Percentiles rank a stretch among this genome's conserved stretches.
Conservation (phyloP, 2,329 filamentous ascomycete genomes). For the Tolypocladium nubicola region DNA sequence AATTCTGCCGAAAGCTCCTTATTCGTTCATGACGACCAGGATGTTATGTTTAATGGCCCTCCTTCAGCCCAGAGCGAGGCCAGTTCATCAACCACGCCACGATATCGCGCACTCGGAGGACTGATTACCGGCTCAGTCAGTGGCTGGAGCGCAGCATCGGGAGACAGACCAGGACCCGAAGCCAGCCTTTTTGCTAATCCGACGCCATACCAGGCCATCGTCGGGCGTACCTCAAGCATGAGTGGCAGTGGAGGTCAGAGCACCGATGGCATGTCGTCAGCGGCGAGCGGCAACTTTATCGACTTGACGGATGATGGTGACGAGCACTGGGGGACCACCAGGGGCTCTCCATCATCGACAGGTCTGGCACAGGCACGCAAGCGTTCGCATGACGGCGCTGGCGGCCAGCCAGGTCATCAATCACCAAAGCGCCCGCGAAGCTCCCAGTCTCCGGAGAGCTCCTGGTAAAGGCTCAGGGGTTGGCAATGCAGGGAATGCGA, state of each 20-base stretch:
- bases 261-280: neutral
- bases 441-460: neutral
- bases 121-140: neutral
- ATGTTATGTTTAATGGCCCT: neutral
- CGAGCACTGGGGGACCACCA: neutral
- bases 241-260: neutral
- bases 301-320: neutral
- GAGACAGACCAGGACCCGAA: neutral
- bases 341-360: neutral
- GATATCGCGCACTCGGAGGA: neutral
- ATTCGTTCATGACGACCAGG: neutral
- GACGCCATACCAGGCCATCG: neutral
- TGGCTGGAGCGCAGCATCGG: neutral
- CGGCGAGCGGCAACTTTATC: neutral
- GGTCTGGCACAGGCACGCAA: neutral
- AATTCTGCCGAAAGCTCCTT: neutral
- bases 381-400: neutral
- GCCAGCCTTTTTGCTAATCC: neutral
- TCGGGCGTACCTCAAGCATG: neutral
- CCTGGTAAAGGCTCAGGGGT: neutral
- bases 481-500: neutral
- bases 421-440: neutral
- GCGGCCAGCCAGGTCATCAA: neutral
- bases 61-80: neutral
- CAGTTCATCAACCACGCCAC: neutral